Percentiles rank a stretch among this genome's conserved stretches.
Conservation (phyloP, 2,329 filamentous ascomycete genomes). For the Curvularia eragrostidis region DNA sequence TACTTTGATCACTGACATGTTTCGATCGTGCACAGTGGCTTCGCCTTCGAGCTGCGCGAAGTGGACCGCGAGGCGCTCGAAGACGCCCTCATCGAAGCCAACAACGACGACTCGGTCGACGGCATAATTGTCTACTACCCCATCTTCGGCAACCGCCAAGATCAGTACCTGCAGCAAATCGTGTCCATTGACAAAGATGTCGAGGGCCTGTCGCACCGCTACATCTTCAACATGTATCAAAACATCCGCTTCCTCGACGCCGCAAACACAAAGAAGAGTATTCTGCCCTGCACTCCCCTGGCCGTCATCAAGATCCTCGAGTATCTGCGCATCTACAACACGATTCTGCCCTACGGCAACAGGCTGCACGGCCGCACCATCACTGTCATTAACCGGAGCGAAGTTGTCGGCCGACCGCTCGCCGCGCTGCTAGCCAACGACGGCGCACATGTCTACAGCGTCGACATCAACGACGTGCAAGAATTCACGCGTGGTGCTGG, state of each 20-base stretch:
- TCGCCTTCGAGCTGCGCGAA: conserved; percentile 83
- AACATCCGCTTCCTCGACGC: conserved; percentile 95
- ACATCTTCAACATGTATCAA: conserved; percentile 99
- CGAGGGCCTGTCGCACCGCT: conserved; percentile 89
- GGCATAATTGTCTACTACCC: conserved; percentile 98
- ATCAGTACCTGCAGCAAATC: conserved; percentile 95
- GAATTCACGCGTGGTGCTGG: conserved; percentile 90
- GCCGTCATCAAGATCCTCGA: conserved; percentile 98
- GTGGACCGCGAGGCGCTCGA: conserved; percentile 89
- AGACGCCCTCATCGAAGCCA: conserved; percentile 84
- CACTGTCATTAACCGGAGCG: conserved; percentile 93
- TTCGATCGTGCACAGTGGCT: conserved; percentile 66
- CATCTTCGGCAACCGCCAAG: conserved; percentile 88
- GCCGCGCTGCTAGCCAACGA: conserved; percentile 95
- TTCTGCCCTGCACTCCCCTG: conserved; percentile 93
- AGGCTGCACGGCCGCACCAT: conserved; percentile 91
- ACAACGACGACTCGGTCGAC: conserved; percentile 77
- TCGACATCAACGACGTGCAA: conserved; percentile 90
- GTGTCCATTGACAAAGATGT: conserved; percentile 92
- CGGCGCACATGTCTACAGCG: conserved; percentile 91
- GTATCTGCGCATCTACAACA: conserved; percentile 95
- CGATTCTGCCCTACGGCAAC: conserved; percentile 90
- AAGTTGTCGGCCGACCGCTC: conserved; percentile 92
- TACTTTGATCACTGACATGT: not conserved
- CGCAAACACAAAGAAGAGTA: conserved; percentile 80